phyloP scores from a whole-genome alignment of 805 yeast genomes.

The Candida xyloterini region DNA sequence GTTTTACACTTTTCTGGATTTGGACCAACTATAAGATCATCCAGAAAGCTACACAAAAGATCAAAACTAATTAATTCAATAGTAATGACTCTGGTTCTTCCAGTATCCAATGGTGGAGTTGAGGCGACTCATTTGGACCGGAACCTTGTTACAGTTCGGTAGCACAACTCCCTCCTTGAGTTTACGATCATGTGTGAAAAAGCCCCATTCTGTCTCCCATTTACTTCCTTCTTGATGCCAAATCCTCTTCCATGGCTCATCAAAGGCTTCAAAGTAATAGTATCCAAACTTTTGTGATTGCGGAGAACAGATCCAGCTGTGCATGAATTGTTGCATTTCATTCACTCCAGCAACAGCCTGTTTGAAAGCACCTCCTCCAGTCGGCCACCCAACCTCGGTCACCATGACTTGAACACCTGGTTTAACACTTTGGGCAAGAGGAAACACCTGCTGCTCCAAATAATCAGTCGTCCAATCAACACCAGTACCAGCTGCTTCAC shows the following conservation, averaged over 20 bases:
- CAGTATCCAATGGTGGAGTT: neutral
- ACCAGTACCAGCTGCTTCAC: conserved; percentile 45
- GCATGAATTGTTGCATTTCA: conserved; percentile 46
- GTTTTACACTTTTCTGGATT: conserved; percentile 73
- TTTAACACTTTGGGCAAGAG: conserved; percentile 30
- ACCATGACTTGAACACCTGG: conserved; percentile 37
- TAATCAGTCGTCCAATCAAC: conserved; percentile 53
- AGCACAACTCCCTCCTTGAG: conserved; percentile 42
- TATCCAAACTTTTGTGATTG: conserved; percentile 40
- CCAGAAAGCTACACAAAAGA: conserved; percentile 29
- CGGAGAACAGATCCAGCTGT: conserved; percentile 50
- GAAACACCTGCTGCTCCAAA: conserved; percentile 41
- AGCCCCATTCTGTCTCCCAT: conserved; percentile 76
- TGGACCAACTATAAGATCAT: conserved; percentile 68
- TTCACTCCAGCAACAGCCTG: conserved; percentile 45
- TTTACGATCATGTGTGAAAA: conserved; percentile 48
- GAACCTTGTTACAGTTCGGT: conserved; percentile 34
- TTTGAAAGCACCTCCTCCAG: conserved; percentile 49
- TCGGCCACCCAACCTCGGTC: conserved; percentile 75
- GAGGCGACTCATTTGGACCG: neutral
- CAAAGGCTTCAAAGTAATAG: conserved; percentile 68
- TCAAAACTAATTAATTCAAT: conserved; percentile 18
- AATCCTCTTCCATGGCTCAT: conserved; percentile 65
- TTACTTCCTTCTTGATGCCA: conserved; percentile 45
- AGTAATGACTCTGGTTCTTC: conserved; percentile 5